Percentiles rank a stretch among this genome's conserved stretches.
Conservation (phyloP, 2,329 filamentous ascomycete species). For the Cytospora schulzeri region DNA sequence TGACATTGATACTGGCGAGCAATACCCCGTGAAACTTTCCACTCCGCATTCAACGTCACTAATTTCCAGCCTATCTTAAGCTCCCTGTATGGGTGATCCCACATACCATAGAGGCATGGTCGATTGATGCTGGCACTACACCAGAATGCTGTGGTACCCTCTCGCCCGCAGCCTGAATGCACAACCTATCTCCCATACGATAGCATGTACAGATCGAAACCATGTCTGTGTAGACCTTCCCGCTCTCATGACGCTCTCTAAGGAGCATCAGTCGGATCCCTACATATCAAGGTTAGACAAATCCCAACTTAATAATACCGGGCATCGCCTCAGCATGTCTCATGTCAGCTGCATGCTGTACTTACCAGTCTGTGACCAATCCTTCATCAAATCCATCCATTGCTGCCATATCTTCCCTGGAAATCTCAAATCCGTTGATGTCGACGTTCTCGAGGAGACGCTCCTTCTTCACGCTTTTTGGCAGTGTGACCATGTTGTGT, state of each 20-base stretch:
- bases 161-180: too few species aligned
- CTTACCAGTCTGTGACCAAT: slow-evolving; percentile 69
- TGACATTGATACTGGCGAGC: background rate
- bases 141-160: too few species aligned
- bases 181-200: too few species aligned
- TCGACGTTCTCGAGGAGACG: slow-evolving; percentile 67
- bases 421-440: slow-evolving; percentile 63
- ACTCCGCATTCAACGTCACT: too few species aligned
- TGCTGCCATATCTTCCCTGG: slow-evolving; percentile 60
- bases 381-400: slow-evolving; percentile 71
- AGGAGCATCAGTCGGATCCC: slow-evolving; percentile 32
- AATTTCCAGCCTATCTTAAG: background rate
- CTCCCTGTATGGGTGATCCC: too few species aligned
- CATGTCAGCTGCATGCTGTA: background rate
- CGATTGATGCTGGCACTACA: too few species aligned
- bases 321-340: background rate
- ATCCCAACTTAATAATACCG: background rate
- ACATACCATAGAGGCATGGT: too few species aligned
- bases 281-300: slow-evolving; percentile 13
- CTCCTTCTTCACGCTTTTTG: slow-evolving; percentile 67
- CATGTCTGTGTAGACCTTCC: background rate
- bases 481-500: slow-evolving; percentile 70
- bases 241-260: background rate
- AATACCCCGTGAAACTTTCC: background rate
- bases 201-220: too few species aligned